Conservation (phyloP, 257 asterid genomes). For the Fraxinus quadrangulata region DNA sequence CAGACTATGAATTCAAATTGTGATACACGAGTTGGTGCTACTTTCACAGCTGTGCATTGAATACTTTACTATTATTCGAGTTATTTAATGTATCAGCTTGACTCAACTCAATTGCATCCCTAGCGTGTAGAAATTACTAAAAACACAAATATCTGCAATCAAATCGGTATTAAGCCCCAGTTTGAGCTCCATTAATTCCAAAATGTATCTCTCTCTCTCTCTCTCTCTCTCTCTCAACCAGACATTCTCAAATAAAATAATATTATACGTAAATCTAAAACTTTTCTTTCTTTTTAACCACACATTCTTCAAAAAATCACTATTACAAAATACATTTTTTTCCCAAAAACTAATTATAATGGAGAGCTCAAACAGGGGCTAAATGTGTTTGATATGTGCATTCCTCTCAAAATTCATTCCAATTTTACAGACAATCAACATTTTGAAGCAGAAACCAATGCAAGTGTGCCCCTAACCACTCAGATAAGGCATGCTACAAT, state of each 20-base stretch:
- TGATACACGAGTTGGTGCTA: not conserved
- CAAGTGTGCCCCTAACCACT: not conserved
- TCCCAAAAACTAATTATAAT: too few relatives aligned
- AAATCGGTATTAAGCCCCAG: not conserved
- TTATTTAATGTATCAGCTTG: not conserved
- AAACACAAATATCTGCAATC: constrained; percentile 11
- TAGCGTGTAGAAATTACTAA: constrained; percentile 1
- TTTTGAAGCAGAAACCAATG: not conserved
- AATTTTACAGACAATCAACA: not conserved
- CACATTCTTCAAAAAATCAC: too few relatives aligned
- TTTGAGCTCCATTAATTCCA: too few relatives aligned
- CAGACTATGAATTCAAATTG: not conserved
- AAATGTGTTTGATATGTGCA: not conserved
- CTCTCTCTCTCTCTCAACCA: too few relatives aligned
- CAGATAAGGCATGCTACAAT: constrained; percentile 1
- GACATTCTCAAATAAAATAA: too few relatives aligned
- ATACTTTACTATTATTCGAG: not conserved
- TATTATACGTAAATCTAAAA: too few relatives aligned
- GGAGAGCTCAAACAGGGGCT: not conserved
- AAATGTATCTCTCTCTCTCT: too few relatives aligned
- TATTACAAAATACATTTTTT: too few relatives aligned
- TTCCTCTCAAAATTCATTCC: constrained; percentile 2
- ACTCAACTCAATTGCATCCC: not conserved
- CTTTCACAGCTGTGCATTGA: not conserved
- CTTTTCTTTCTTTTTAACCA: too few relatives aligned